Conservation (phyloP, 139 green algal species). For the Closterium sp. region DNA sequence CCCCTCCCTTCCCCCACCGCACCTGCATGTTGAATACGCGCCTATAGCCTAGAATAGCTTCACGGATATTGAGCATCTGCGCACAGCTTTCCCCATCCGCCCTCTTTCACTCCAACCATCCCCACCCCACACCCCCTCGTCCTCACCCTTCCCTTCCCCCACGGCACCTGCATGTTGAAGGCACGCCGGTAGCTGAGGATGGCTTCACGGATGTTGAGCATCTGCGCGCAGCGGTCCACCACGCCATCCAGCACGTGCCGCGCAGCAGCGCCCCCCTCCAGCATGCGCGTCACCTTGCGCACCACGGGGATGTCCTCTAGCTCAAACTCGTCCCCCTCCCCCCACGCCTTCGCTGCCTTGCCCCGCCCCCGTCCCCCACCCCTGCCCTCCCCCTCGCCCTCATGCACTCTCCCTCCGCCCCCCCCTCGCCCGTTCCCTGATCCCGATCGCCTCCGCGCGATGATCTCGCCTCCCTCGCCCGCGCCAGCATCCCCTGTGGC, state of each 20-base stretch:
- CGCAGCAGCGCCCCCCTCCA: slow-evolving; percentile 17
- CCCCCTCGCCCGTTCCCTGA: neutral
- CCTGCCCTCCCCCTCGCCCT: neutral
- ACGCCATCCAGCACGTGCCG: slow-evolving; percentile 30
- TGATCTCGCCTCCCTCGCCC: neutral
- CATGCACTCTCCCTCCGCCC: neutral
- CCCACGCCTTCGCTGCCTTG: neutral
- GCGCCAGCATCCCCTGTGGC: neutral
- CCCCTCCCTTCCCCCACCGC: too few species aligned
- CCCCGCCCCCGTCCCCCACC: neutral
- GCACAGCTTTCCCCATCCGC: too few species aligned
- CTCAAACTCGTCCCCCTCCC: slow-evolving; percentile 1
- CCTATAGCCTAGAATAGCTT: too few species aligned
- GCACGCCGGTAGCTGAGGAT: slow-evolving; percentile 82
- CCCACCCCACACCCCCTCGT: too few species aligned
- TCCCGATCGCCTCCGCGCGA: neutral
- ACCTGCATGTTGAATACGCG: too few species aligned
- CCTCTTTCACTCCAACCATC: too few species aligned
- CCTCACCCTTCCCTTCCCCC: too few species aligned
- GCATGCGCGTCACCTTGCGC: slow-evolving; percentile 1
- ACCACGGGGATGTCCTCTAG: slow-evolving; percentile 27
- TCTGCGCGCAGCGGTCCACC: slow-evolving; percentile 29
- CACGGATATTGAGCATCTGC: too few species aligned
- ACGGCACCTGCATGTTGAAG: slow-evolving; percentile 74
- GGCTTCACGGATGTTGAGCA: slow-evolving; percentile 69